Evolutionary conservation across 1,284 basidiomycete species (phyloP), one percentile per base, ranked within the genome.

Genomic region (Heliocybe sulcata): DNA sequence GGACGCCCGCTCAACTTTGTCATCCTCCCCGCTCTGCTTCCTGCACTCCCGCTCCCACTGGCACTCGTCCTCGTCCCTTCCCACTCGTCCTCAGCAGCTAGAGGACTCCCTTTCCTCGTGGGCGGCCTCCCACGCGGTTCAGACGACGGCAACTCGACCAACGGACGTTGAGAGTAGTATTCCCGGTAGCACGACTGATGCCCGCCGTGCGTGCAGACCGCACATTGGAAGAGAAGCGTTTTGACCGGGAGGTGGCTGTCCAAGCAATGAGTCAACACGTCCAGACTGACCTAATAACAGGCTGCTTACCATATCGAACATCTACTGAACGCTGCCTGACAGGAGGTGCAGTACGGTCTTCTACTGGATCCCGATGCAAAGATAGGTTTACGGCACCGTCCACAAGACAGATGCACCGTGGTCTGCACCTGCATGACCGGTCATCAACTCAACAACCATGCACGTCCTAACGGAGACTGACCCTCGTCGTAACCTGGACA

Each of bases 161-260:
- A 74, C 0, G 82, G 79, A 27, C 76, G 76, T 33, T 74, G 69
- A 57, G 75, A 68, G 62, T 87, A 87, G 62, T 82, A 89, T 27
- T 72, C 71, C 45, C 78, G 75, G 63, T 88, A 90, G 66, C 88
- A 91, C 22, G 77, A 74, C 60, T 85, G 82, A 61, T 91, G 88
- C 0, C 88, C 89, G 0, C 88, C 89, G 59, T 91, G 88, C 50
- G 79, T 72, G 64, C 89, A 91, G 4, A 87, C 69, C 1, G 84
- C 75, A 65, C 89, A 91, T 53, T 83, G 81, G 62, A 90, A 84
- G 2, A 87, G 68, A 2, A 89, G 70, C 0, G 78, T 72, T 31
- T 78, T 78, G 19, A 90, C 86, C 2, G 89, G 89, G 25, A 91
- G 76, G 54, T 81, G 88, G 64, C 88, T 90, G 55, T 3, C 51